Base-by-base conservation (phyloP, 1,284 basidiomycete species). In the Heterobasidion irregulare region DNA sequence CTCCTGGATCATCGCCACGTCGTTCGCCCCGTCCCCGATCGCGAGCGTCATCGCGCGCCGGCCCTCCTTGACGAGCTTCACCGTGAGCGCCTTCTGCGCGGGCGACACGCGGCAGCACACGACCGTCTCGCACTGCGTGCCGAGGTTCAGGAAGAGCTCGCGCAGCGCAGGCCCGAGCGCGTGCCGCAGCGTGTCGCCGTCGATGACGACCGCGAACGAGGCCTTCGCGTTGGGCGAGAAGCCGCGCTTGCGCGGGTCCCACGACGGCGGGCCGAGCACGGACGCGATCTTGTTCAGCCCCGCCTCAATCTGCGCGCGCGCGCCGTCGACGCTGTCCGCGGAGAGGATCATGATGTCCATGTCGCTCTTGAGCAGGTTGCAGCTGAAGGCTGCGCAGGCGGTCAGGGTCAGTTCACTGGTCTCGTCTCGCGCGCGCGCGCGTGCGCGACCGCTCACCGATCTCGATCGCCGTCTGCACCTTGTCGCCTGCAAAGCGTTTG, bases 281-380 rank as follows among this genome's bases (percentile, higher is more conserved):
- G 89, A 92, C 0, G 92, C 89, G 56, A 98, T 92, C 78, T 97
- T 98, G 76, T 98, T 95, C 60, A 97, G 71, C 2, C 91, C 95
- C 0, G 86, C 92, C 70, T 98, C 94, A 58, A 98, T 90, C 70
- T 98, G 94, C 1, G 84, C 74, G 2, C 90, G 83, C 0, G 94
- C 82, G 9, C 84, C 83, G 53, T 89, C 86, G 41, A 79, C 73
- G 0, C 82, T 81, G 60, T 94, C 90, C 0, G 95, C 90, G 0
- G 92, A 94, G 41, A 98, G 77, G 65, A 98, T 98, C 93, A 98
- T 98, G 59, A 98, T 76, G 61, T 98, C 94, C 89, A 92, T 96
- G 58, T 89, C 84, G 66, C 79, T 86, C 71, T 94, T 95, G 59
- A 97, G 80, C 12, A 97, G 74, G 67, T 96, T 96, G 72, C 94